A percentile compares a stretch with the other conserved stretches of the same genome.
Conservation (phyloP, 148 eudicot genomes). For the Cornus florida region DNA sequence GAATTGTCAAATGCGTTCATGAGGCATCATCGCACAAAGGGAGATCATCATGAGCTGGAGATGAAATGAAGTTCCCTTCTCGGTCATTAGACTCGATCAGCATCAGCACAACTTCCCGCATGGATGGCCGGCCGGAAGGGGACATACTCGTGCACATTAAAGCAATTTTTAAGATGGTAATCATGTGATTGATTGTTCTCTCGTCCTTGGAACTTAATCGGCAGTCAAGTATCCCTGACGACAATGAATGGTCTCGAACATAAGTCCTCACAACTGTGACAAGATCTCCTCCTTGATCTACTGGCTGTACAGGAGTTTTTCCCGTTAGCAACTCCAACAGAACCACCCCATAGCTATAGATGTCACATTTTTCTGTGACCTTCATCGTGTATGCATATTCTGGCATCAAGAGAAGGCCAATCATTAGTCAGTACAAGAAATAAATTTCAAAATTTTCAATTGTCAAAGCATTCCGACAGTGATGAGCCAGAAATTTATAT, state of each 20-base stretch:
- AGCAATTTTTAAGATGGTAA: conserved; percentile 73
- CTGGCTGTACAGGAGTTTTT: conserved; percentile 82
- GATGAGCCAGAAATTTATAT: too few relatives aligned
- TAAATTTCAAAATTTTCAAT: neutral
- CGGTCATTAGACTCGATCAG: conserved; percentile 68
- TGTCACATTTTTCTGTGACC: conserved; percentile 93
- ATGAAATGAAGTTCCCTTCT: conserved; percentile 40
- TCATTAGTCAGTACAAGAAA: neutral
- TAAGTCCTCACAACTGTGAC: conserved; percentile 69
- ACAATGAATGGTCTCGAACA: conserved; percentile 56
- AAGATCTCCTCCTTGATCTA: conserved; percentile 91
- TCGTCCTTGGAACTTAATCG: conserved; percentile 59
- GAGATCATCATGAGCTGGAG: conserved; percentile 49
- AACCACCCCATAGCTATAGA: conserved; percentile 97
- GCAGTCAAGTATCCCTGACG: conserved; percentile 65
- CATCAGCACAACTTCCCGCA: conserved; percentile 92
- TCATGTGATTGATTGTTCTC: conserved; percentile 67
- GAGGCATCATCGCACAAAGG: conserved; percentile 45
- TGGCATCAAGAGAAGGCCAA: conserved; percentile 26
- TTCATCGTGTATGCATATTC: conserved; percentile 99
- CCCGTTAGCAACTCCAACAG: conserved; percentile 90
- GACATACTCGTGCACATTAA: conserved; percentile 79
- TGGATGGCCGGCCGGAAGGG: conserved; percentile 79
- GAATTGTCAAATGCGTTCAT: conserved; percentile 27
- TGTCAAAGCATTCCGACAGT: too few relatives aligned